These are phyloP conservation scores for Gardenia jasminoides DNA, from an alignment of 257 asterid genomes.

Conservation along the genomic window DNA sequence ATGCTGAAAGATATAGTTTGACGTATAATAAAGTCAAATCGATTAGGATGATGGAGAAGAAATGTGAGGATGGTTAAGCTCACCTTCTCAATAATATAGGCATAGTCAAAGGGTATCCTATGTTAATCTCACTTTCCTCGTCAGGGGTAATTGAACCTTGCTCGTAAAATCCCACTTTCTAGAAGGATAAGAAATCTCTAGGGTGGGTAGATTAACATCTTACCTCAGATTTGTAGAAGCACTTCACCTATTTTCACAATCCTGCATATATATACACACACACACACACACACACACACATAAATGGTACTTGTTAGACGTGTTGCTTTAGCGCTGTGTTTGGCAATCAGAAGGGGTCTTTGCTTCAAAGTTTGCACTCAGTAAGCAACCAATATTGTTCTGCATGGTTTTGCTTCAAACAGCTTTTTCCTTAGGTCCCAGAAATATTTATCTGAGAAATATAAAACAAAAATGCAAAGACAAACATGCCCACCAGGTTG, in stretches of 20 bases:
- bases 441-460: background rate
- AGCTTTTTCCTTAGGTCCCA: background rate
- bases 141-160: background rate
- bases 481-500: background rate
- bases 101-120: conserved; percentile 21
- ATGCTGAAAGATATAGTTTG: background rate
- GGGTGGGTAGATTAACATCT: background rate
- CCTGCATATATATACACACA: too few species aligned
- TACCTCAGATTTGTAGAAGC: background rate
- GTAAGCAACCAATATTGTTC: background rate
- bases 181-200: background rate
- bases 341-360: background rate
- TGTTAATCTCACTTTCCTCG: background rate
- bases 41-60: background rate
- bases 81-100: conserved; percentile 10
- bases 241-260: background rate
- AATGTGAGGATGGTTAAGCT: conserved; percentile 6
- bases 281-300: too few species aligned
- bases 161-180: background rate
- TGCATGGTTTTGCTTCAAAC: background rate
- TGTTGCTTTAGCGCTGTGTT: background rate
- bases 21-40: conserved; percentile 3
- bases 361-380: too few species aligned
- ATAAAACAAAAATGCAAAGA: background rate
- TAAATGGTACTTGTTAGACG: background rate